Base-by-base conservation (phyloP, 2,329 filamentous ascomycete genomes). In the Plenodomus tracheiphilus region DNA sequence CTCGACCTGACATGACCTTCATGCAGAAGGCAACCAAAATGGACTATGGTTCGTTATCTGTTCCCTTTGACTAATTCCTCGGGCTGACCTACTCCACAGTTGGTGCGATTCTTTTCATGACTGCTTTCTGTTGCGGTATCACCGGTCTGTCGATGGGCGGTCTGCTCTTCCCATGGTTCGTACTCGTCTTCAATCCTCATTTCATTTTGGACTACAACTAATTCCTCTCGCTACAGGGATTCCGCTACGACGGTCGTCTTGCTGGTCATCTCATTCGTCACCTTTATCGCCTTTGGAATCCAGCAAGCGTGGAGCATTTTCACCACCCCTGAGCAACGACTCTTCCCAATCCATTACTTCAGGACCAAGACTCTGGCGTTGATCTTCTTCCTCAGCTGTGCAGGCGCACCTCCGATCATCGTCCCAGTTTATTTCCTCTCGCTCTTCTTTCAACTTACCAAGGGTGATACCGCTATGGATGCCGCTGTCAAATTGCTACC, bases 331-430 rank as follows among this genome's bases (percentile, higher is more conserved):
- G 64, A 71, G 3, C 53, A 70, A 2, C 74, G 81, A 0, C 61
- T 82, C 4, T 80, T 83, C 46, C 82, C 81, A 0, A 59, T 73
- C 0, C 69, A 82, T 3, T 74, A 38, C 9, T 38, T 38, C 17
- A 30, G 30, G 20, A 35, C 1, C 9, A n/a, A 15, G n/a, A 42
- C 25, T 19, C 21, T 42, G 2, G 19, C 15, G 9, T 17, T 47
- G 10, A 13, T 47, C 3, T 18, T 28, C 8, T 15, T 41, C 21
- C 19, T 34, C 8, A 37, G 11, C 9, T 41, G 25, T 18, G 37
- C 20, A 3, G 39, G 19, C 6, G 39, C 20, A n/a, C 13, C 39
- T 2, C 17, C 25, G 3, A 19, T 39, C 8, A 39, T 21, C 20
- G 47, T 41, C 15, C 38, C 53, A 2, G 43, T 65, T 36, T 65